A percentile compares a stretch with the other conserved stretches of the same genome.
Conservation (phyloP, 441 rosid genomes). For the Adansonia rubrostipa region DNA sequence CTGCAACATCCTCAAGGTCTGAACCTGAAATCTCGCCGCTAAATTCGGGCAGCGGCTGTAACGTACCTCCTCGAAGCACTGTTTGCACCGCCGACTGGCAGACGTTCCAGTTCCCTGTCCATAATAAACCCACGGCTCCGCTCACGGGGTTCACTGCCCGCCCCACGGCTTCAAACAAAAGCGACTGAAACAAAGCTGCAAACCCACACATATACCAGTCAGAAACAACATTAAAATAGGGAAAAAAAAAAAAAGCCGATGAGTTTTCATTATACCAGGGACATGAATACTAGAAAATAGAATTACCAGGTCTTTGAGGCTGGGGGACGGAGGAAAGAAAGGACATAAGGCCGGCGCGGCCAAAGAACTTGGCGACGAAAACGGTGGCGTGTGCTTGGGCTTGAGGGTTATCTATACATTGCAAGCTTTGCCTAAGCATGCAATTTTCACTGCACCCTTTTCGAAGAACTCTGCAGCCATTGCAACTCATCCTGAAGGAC, state of each 20-base stretch:
- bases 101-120: conserved; percentile 57
- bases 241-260: not conserved
- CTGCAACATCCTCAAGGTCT: conserved; percentile 38
- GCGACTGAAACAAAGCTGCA: conserved; percentile 54
- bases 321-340: conserved; percentile 51
- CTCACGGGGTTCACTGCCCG: conserved; percentile 54
- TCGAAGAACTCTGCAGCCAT: conserved; percentile 50
- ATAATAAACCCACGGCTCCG: conserved; percentile 55
- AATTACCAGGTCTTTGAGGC: conserved; percentile 44
- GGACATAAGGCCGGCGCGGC: conserved; percentile 58
- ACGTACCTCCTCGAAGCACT: conserved; percentile 50
- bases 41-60: conserved; percentile 46
- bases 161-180: conserved; percentile 54
- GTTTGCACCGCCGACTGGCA: conserved; percentile 53
- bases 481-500: conserved; percentile 48
- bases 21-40: conserved; percentile 36
- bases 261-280: not conserved
- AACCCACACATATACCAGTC: not conserved
- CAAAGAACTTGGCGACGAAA: conserved; percentile 58
- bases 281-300: not conserved
- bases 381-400: conserved; percentile 57
- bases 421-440: conserved; percentile 51
- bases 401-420: conserved; percentile 41
- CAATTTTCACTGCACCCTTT: conserved; percentile 57
- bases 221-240: not conserved